Conservation (phyloP, 495 filamentous ascomycete genomes). For the Penicillium chermesinum region DNA sequence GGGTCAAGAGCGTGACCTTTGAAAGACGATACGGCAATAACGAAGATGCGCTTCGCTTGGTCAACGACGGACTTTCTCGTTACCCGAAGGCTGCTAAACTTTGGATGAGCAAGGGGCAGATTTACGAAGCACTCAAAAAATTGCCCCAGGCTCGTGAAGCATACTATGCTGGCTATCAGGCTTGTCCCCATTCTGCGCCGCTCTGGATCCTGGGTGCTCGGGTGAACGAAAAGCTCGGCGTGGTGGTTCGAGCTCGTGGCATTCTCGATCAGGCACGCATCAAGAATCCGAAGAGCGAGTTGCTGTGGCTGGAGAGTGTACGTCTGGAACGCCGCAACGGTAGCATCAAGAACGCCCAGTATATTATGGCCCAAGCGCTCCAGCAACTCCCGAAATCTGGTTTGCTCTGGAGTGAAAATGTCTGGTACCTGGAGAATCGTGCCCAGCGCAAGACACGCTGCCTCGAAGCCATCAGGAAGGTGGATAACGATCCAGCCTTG, state of each 20-base stretch:
- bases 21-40: slow-evolving; percentile 77
- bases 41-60: slow-evolving; percentile 77
- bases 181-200: slow-evolving; percentile 73
- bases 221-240: slow-evolving; percentile 79
- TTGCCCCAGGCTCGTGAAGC: slow-evolving; percentile 84
- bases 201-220: slow-evolving; percentile 86
- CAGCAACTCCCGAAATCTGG: slow-evolving; percentile 90
- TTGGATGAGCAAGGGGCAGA: slow-evolving; percentile 98
- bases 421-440: slow-evolving; percentile 87
- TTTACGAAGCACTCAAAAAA: slow-evolving; percentile 77
- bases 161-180: slow-evolving; percentile 82
- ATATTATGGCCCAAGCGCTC: slow-evolving; percentile 84
- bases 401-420: slow-evolving; percentile 85
- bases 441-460: slow-evolving; percentile 86
- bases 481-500: slow-evolving; percentile 82
- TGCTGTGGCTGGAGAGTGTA: slow-evolving; percentile 88
- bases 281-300: slow-evolving; percentile 73
- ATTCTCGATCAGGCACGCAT: slow-evolving; percentile 87
- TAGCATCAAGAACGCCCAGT: slow-evolving; percentile 77
- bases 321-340: slow-evolving; percentile 86
- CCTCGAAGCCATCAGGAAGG: slow-evolving; percentile 92
- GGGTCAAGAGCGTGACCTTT: slow-evolving; percentile 91
- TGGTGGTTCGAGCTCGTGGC: slow-evolving; percentile 83
- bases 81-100: slow-evolving; percentile 85
- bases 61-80: slow-evolving; percentile 78